Percentiles rank a stretch among this genome's conserved stretches.
These are phyloP conservation scores for Hypocreales sp. DNA, from an alignment of 2,329 filamentous ascomycete genomes.

Conservation along the genomic window DNA sequence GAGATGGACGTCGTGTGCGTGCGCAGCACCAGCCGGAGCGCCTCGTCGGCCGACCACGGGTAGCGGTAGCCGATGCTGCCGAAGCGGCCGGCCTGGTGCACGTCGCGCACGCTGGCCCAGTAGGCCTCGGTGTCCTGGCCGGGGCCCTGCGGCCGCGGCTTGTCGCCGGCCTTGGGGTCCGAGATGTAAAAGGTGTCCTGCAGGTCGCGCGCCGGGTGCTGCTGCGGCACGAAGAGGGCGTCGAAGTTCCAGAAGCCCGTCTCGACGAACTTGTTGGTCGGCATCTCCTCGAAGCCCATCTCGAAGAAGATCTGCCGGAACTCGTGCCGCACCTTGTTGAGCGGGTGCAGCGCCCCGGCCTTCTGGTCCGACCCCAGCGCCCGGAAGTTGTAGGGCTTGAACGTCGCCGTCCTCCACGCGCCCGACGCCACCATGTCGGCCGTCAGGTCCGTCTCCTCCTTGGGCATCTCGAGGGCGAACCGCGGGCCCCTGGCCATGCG, in stretches of 20 bases:
- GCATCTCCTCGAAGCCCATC: conserved; percentile 98
- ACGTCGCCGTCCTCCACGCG: conserved; percentile 80
- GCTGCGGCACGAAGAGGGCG: conserved; percentile 82
- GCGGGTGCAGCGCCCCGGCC: conserved; percentile 46
- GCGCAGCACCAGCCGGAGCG: conserved; percentile 69
- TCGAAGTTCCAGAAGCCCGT: conserved; percentile 99
- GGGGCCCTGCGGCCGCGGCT: conserved; percentile 38
- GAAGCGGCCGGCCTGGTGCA: conserved; percentile 84
- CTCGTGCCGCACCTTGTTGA: conserved; percentile 92
- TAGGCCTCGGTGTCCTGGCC: conserved; percentile 65
- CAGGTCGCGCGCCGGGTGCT: conserved; percentile 91
- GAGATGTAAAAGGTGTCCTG: conserved; percentile 99
- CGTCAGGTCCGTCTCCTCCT: conserved; percentile 91
- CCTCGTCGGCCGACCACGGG: conserved; percentile 80
- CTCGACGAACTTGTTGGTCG: conserved; percentile 84
- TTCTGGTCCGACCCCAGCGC: conserved; percentile 42
- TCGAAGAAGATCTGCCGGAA: conserved; percentile 98
- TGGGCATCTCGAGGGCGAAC: conserved; percentile 74
- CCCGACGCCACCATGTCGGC: conserved; percentile 80
- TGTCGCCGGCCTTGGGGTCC: conserved; percentile 65
- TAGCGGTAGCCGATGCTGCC: conserved; percentile 95
- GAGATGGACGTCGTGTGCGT: conserved; percentile 94
- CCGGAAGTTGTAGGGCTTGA: conserved; percentile 80
- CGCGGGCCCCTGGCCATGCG: conserved; percentile 72
- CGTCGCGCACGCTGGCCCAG: conserved; percentile 72